phyloP scores from a whole-genome alignment of 2,329 filamentous ascomycete genomes.

The Trichoderma guizhouense region DNA sequence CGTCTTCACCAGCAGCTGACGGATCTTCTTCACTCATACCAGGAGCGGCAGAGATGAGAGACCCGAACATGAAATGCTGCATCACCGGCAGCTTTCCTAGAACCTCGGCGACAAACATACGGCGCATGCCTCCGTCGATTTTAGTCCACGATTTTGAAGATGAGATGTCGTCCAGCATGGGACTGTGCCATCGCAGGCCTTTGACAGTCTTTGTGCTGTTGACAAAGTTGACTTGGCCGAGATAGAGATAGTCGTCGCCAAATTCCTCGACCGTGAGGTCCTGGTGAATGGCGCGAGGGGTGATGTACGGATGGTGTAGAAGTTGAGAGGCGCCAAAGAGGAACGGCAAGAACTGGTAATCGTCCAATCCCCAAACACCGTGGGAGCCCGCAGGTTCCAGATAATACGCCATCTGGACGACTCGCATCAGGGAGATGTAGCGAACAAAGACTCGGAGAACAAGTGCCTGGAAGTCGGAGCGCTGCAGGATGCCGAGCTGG shows the following conservation, averaged over 20 bases:
- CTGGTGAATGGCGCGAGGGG: slow-evolving; percentile 79
- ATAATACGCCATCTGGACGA: slow-evolving; percentile 88
- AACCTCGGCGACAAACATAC: slow-evolving; percentile 95
- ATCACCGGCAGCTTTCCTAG: slow-evolving; percentile 92
- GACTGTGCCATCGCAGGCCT: slow-evolving; percentile 90
- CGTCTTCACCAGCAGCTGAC: slow-evolving; percentile 44
- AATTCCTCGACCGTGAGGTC: slow-evolving; percentile 84
- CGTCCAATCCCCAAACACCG: slow-evolving; percentile 95
- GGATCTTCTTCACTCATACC: slow-evolving; percentile 71
- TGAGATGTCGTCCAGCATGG: slow-evolving; percentile 97
- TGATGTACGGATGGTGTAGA: slow-evolving; percentile 77
- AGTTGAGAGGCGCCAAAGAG: slow-evolving; percentile 91
- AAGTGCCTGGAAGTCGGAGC: slow-evolving; percentile 67
- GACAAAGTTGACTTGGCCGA: slow-evolving; percentile 90
- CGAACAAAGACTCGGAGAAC: slow-evolving; percentile 75
- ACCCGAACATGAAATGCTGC: slow-evolving; percentile 97
- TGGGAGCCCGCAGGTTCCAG: slow-evolving; percentile 95
- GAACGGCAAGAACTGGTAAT: slow-evolving; percentile 96
- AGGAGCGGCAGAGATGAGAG: slow-evolving; percentile 72
- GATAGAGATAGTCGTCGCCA: slow-evolving; percentile 77
- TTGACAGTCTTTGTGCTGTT: slow-evolving; percentile 96
- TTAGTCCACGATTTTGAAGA: slow-evolving; percentile 86
- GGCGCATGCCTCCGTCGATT: slow-evolving; percentile 90
- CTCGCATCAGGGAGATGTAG: slow-evolving; percentile 84
- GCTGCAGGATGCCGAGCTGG: slow-evolving; percentile 64